These are phyloP conservation scores for Tylopilus sp. DNA, from an alignment of 1,284 basidiomycete species.

Conservation along the genomic window DNA sequence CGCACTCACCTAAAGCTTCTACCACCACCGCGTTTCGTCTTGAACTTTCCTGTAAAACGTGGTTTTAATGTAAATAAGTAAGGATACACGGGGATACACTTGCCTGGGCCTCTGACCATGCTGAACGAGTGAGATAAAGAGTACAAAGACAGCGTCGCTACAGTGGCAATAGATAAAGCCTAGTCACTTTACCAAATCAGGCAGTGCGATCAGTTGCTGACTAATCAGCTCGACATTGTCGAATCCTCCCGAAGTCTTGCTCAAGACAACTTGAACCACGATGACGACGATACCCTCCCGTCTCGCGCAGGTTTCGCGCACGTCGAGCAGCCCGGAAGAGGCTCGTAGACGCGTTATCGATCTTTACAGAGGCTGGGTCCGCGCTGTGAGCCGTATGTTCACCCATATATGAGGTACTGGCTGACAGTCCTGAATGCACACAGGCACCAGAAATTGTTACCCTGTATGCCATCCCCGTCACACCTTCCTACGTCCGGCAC, in stretches of 20 bases:
- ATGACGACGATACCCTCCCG: constrained; percentile 95
- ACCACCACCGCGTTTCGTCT: constrained; percentile 89
- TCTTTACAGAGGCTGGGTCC: constrained; percentile 94
- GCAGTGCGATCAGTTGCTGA: constrained; percentile 6
- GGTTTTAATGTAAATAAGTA: neutral
- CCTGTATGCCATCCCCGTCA: constrained; percentile 88
- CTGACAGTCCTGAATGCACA: constrained; percentile 18
- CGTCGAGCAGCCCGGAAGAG: constrained; percentile 72
- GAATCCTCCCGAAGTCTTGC: constrained; percentile 18
- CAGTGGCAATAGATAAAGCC: constrained; percentile 27
- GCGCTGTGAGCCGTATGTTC: constrained; percentile 69
- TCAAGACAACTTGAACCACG: constrained; percentile 22
- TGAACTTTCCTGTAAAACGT: constrained; percentile 73
- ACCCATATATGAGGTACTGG: constrained; percentile 1
- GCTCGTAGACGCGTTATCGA: constrained; percentile 79
- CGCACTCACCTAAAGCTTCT: constrained; percentile 75
- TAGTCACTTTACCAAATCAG: constrained; percentile 16
- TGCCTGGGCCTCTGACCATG: constrained; percentile 72
- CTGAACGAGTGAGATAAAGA: constrained; percentile 16
- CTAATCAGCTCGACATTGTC: constrained; percentile 3
- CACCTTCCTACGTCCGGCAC: constrained; percentile 85
- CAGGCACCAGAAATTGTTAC: constrained; percentile 93
- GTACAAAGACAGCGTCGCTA: neutral
- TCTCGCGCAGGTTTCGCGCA: constrained; percentile 78
- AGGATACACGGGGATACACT: constrained; percentile 11